Base-by-base conservation (phyloP, 2,329 filamentous ascomycete species). In the Sphaerulina musiva region DNA sequence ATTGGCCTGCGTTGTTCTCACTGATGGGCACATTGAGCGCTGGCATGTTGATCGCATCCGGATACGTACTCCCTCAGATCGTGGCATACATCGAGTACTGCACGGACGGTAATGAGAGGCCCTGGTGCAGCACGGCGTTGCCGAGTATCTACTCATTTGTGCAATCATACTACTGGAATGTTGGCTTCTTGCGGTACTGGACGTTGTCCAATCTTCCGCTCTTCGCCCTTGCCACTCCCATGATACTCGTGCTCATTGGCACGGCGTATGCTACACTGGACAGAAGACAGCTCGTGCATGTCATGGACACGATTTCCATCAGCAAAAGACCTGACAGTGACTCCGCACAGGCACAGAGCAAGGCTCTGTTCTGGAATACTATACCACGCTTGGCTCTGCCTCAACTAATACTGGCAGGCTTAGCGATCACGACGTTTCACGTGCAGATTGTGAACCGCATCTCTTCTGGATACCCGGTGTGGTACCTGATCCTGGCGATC, bases 131-230 rank as follows among this genome's bases (percentile, higher is more conserved):
- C 17, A 77, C 75, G 14, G 69, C 73, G n/a, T 59, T 91, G 10
- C 93, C 93, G 3, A 95, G 89, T 68, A 91, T 98, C 56, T 97
- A 95, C 72, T 79, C 83, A 0, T 97, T 87, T 76, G 92, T 97
- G 2, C 93, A 98, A 68, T 78, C 78, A 44, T 77, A 87, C 64
- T 97, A 98, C 71, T 98, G 93, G 93, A 84, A 92, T 64, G 83
- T 87, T 49, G 93, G 93, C 0, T 86, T 95, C 62, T 79, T 97
- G 48, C 80, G 80, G 55, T 98, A 98, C 74, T 98, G 93, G 93
- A 95, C 84, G 0, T 59, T 85, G 0, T 82, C 85, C 5, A 96
- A 98, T 66, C 67, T 93, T 8, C 93, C 93, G 0, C 78, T 98
- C 1, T 98, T 98, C 71, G 64, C 91, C 20, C 79, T 98, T 9